Percentiles rank a stretch among this genome's conserved stretches.
Conservation (phyloP, 140 eudicot genomes). For the Senecio squalidus region DNA sequence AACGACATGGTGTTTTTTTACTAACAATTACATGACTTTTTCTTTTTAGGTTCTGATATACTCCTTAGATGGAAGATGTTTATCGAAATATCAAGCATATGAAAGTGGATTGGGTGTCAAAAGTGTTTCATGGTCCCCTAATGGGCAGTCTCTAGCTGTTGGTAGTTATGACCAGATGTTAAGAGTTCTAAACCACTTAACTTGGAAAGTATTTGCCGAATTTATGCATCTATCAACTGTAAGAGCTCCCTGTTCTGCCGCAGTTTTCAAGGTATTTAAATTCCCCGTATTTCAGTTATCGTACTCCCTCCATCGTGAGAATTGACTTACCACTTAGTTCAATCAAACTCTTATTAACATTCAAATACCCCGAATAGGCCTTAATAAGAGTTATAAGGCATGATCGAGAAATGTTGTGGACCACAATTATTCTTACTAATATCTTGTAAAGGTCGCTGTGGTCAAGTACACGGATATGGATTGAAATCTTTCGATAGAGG, state of each 20-base stretch:
- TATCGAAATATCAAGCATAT: conserved; percentile 92
- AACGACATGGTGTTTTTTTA: conserved; percentile 7
- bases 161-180: conserved; percentile 98
- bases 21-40: background rate
- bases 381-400: background rate
- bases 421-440: conserved; percentile 5
- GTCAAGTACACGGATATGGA: background rate
- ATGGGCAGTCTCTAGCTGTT: conserved; percentile 87
- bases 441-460: background rate
- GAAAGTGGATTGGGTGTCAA: conserved; percentile 97
- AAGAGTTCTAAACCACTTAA: conserved; percentile 86
- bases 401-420: background rate
- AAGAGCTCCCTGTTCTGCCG: conserved; percentile 88
- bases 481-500: background rate
- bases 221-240: conserved; percentile 69
- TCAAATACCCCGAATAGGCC: background rate
- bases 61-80: conserved; percentile 90
- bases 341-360: background rate
- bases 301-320: background rate
- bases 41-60: conserved; percentile 66
- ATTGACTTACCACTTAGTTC: background rate
- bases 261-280: conserved; percentile 69
- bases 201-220: conserved; percentile 98
- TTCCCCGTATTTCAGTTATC: conserved; percentile 10
- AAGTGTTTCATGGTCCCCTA: conserved; percentile 91